A percentile compares a stretch with the other conserved stretches of the same genome.
These are phyloP conservation scores for Ophiosphaerella narmari DNA, from an alignment of 2,329 filamentous ascomycete genomes.

Conservation along the genomic window DNA sequence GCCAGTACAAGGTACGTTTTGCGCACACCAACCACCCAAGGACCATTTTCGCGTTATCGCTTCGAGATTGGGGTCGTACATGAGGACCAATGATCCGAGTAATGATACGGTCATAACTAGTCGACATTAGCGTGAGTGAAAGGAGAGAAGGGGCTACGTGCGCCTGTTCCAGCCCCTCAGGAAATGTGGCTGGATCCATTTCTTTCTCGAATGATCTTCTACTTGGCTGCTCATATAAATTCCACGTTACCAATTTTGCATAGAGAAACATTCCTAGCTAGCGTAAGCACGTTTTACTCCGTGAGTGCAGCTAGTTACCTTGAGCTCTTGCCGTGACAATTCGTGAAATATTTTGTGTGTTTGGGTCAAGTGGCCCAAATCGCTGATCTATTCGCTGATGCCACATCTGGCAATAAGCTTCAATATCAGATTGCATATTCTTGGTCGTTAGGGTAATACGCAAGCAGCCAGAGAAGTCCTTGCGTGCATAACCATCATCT, in stretches of 20 bases:
- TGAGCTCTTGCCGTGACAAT: slow-evolving; percentile 1
- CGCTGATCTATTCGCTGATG: slow-evolving; percentile 12
- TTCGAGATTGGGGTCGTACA: slow-evolving; percentile 20
- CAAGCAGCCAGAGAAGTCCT: slow-evolving; percentile 15
- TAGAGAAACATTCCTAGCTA: slow-evolving; percentile 34
- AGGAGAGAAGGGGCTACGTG: neutral
- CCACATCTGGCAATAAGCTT: slow-evolving; percentile 27
- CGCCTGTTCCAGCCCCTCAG: neutral
- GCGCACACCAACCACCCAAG: slow-evolving; percentile 49
- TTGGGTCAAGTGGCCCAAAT: slow-evolving; percentile 15
- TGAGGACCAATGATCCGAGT: neutral
- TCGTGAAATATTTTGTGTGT: slow-evolving; percentile 1
- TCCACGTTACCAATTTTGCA: slow-evolving; percentile 24
- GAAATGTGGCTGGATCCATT: slow-evolving; percentile 1
- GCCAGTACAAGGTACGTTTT: slow-evolving; percentile 46
- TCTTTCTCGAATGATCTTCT: neutral
- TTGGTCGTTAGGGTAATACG: slow-evolving; percentile 1
- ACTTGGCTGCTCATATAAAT: slow-evolving; percentile 16
- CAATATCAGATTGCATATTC: slow-evolving; percentile 35
- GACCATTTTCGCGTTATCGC: slow-evolving; percentile 30
- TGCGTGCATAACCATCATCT: slow-evolving; percentile 30
- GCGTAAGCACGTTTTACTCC: no score
- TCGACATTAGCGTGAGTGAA: neutral
- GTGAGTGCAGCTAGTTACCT: no score
- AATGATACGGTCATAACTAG: slow-evolving; percentile 4